Evolutionary conservation across 1,139 yeast species (phyloP), one percentile per base, ranked within the genome.

Genomic region (Suhomyces panamericanus): DNA sequence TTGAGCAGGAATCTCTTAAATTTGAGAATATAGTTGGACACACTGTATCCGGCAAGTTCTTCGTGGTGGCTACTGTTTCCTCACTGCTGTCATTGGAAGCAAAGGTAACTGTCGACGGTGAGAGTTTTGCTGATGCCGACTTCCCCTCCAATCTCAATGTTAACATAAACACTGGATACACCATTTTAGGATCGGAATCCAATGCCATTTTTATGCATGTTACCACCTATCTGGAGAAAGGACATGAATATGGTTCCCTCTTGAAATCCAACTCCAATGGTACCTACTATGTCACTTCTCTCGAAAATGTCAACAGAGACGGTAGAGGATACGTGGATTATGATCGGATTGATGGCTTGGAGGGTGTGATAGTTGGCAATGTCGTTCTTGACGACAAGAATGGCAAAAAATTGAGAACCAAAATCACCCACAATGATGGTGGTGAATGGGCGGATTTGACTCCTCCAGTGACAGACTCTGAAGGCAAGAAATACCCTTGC

Each of bases 221-320:
- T 7, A 87, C 96, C 0, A 83, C 90, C 0, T 74, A 73, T 52
- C 63, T 69, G 22, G 73, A 71, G 7, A 48, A 59, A 0, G 81
- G 77, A 9, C 62, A 67, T 10, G 95, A 89, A 56, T 84, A 64
- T 64, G 99, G 99, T 8, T 73, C 89, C 0, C 70, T 95, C n/a
- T 72, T 93, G 56, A 93, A 93, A 59, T 88, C 96, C 0, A 91
- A 93, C 60, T 87, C 88, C n/a, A 89, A 91, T 57, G 99, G 99
- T 49, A 90, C 98, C 0, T 81, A 87, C n/a, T 91, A 87, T 61
- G 93, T 87, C 3, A 69, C 83, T 27, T 71, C 93, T 1, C 73
- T 87, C 52, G 79, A 78, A n/a, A 63, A 77, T 47, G 97, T 90
- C 8, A 93, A 91, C 62, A 75, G 99, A 57, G 80, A 89, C 52